Base-by-base conservation (phyloP, 2,329 filamentous ascomycete genomes). In the Colletotrichum sp. region DNA sequence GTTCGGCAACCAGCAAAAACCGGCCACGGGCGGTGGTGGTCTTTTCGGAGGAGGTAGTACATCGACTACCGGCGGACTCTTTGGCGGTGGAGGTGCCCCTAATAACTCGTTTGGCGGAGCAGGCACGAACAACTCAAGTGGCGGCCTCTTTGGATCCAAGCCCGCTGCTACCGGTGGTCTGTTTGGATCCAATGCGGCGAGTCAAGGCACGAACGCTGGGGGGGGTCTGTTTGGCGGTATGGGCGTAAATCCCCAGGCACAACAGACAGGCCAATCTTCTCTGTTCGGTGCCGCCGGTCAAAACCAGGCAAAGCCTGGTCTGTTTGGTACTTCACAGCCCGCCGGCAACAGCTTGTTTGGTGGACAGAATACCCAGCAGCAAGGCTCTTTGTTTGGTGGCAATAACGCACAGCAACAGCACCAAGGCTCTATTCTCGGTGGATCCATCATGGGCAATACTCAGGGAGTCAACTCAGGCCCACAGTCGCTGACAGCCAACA, bases 401-500 rank as follows among this genome's bases (percentile, higher is more conserved):
- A 83, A 82, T 57, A 84, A 84, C 63, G 84, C 85, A 68, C 84
- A 87, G 57, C 87, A 90, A 69, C 90, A 90, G 59, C 67, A 73
- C 11, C 75, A 76, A 58, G 69, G 78, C n/a, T 82, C 80, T 27
- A 76, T 81, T 8, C 80, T 87, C 63, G 87, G 89, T 27, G 85
- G 84, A 72, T 93, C 92, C 0, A 79, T 94, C 4, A 90, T 95
- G 64, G 90, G 90, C 24, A 87, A 82, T 73, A 87, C 87, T 2
- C 88, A 89, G 75, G 84, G 84, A 66, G 84, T 85, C 70, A 83
- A 83, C 11, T 90, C 90, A n/a, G 89, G 89, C 18, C 59, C 70
- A 8, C 75, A 76, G 43, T 85, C 89, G 21, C 86, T 98, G 72
- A 95, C 93, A 38, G 93, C 95, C 7, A 97, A 95, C 74, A 90